A percentile compares a stretch with the other conserved stretches of the same genome.
Evolutionary conservation across 2,329 filamentous ascomycete species (phyloP).

Genomic region (Phoma sp.): DNA sequence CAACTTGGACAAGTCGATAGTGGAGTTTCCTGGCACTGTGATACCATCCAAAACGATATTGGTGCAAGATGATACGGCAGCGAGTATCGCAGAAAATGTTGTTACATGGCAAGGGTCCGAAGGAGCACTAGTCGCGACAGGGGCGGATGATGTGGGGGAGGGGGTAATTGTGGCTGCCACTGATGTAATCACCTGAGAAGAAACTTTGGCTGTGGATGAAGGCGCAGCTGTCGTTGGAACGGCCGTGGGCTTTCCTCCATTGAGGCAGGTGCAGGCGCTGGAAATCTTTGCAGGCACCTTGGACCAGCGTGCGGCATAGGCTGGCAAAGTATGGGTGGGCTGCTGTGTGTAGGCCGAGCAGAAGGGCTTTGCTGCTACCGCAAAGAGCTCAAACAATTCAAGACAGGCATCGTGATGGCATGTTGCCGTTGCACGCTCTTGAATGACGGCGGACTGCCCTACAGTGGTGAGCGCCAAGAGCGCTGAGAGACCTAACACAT

Average conservation of each 20-base stretch:
- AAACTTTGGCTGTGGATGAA: not conserved
- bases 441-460: constrained; percentile 15
- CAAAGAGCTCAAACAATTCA: constrained; percentile 16
- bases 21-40: constrained; percentile 62
- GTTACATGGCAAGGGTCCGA: constrained; percentile 29
- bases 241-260: constrained; percentile 12
- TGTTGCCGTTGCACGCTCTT: constrained; percentile 12
- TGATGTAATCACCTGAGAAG: not conserved
- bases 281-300: constrained; percentile 18
- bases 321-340: constrained; percentile 15
- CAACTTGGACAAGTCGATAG: constrained; percentile 64
- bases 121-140: not conserved
- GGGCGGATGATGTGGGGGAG: not conserved
- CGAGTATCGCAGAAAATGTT: constrained; percentile 19
- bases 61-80: constrained; percentile 52
- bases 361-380: constrained; percentile 17
- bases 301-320: constrained; percentile 18
- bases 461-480: constrained; percentile 16
- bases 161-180: not conserved
- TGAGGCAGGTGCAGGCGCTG: constrained; percentile 17
- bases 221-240: constrained; percentile 2
- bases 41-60: constrained; percentile 61
- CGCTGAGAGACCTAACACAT: constrained; percentile 5
- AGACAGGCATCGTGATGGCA: constrained; percentile 17
- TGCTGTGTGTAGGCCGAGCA: constrained; percentile 16